These are phyloP conservation scores for Kwoniella sp. DNA, from an alignment of 768 basidiomycete species.

Conservation along the genomic window DNA sequence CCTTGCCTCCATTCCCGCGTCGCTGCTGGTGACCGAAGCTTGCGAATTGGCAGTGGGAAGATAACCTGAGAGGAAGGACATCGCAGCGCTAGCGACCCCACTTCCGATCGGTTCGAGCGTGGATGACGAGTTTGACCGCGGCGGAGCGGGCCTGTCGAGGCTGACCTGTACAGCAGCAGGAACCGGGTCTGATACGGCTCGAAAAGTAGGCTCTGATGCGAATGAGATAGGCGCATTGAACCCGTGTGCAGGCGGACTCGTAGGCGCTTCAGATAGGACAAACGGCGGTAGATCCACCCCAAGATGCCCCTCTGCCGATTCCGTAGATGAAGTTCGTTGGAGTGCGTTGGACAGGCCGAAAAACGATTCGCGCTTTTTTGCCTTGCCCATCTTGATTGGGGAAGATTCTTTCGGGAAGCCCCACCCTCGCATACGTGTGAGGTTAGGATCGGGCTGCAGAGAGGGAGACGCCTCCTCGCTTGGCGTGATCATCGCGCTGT, in stretches of 20 bases:
- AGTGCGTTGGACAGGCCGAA: conserved; percentile 25
- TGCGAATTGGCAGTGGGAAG: neutral
- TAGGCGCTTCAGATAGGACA: neutral
- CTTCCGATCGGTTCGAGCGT: neutral
- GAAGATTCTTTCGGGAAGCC: conserved; percentile 22
- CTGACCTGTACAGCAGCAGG: too few species aligned
- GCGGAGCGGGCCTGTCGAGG: too few species aligned
- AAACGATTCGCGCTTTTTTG: conserved; percentile 24
- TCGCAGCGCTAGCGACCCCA: too few species aligned
- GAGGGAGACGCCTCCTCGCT: neutral
- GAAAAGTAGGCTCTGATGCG: too few species aligned
- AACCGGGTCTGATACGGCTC: conserved; percentile 26
- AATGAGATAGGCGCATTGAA: too few species aligned
- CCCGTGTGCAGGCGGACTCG: too few species aligned
- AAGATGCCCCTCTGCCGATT: neutral
- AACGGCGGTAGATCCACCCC: conserved; percentile 28
- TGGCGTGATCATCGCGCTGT: neutral
- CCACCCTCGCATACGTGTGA: conserved; percentile 21
- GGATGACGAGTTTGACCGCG: neutral
- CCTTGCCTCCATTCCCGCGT: neutral
- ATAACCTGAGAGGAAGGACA: conserved; percentile 16
- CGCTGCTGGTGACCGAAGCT: neutral
- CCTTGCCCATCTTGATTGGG: neutral
- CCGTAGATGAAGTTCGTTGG: neutral
- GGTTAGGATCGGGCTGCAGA: neutral